Conservation (phyloP, 1,139 yeast species). For the Blastobotrys raffinosifermentans region DNA sequence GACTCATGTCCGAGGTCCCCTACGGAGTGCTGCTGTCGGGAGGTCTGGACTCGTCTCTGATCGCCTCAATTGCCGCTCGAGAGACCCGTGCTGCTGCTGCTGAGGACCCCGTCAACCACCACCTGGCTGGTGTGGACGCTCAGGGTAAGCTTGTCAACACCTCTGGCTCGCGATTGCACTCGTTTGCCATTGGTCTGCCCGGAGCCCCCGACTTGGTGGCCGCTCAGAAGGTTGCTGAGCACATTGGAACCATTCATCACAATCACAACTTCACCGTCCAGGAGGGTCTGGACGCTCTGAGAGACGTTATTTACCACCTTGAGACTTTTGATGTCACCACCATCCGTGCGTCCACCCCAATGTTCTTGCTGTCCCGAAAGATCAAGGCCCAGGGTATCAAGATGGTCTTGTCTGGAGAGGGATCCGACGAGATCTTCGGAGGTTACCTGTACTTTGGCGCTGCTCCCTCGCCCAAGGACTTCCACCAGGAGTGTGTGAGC, state of each 20-base stretch:
- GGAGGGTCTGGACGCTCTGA: constrained; percentile 93
- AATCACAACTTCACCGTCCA: constrained; percentile 95
- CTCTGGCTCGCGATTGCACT: constrained; percentile 85
- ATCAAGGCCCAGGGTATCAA: constrained; percentile 99
- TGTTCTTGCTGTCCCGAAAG: constrained; percentile 92
- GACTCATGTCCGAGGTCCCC: constrained; percentile 99
- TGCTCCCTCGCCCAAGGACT: constrained; percentile 87
- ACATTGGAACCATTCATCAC: constrained; percentile 93
- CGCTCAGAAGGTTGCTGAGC: constrained; percentile 89
- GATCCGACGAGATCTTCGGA: constrained; percentile 97
- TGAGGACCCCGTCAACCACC: constrained; percentile 41
- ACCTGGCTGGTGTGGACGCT: constrained; percentile 88
- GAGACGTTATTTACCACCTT: constrained; percentile 90
- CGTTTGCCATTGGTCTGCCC: constrained; percentile 95
- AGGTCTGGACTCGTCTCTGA: constrained; percentile 92
- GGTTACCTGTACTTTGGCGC: constrained; percentile 96
- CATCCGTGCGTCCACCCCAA: constrained; percentile 97
- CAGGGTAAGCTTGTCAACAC: constrained; percentile 66
- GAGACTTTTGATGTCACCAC: constrained; percentile 99
- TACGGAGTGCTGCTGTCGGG: constrained; percentile 96
- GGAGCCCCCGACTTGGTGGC: constrained; percentile 97
- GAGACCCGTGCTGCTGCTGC: constrained; percentile 79
- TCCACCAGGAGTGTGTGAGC: constrained; percentile 92
- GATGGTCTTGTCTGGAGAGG: constrained; percentile 99
- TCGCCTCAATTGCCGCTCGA: constrained; percentile 94